Conservation (phyloP, 208 protist genomes). For the Novymonas esmeraldas region DNA sequence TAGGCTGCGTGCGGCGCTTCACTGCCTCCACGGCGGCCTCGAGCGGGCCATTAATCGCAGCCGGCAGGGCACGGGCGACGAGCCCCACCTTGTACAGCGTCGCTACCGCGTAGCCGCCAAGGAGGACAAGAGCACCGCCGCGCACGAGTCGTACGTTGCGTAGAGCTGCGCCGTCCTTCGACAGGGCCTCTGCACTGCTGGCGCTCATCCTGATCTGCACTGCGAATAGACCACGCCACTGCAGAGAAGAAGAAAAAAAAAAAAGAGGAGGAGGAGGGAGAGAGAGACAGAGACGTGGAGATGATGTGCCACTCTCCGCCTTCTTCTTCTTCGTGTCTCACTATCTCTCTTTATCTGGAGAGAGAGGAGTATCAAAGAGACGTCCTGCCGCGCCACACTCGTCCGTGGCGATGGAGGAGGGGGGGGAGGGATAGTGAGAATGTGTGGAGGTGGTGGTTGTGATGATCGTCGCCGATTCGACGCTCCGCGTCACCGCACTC, state of each 20-base stretch:
- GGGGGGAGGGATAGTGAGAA: no score
- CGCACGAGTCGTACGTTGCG: constrained; percentile 32
- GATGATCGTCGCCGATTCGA: no score
- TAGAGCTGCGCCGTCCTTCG: not conserved
- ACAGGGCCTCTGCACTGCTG: not conserved
- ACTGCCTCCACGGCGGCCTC: constrained; percentile 55
- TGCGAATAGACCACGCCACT: not conserved
- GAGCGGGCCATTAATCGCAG: constrained; percentile 20
- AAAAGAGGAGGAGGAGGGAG: not conserved
- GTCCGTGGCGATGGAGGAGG: no score
- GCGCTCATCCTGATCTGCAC: no score
- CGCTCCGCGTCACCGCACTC: no score
- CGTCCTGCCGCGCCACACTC: no score
- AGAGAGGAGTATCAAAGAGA: no score
- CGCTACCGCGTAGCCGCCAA: constrained; percentile 64
- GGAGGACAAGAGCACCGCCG: constrained; percentile 46
- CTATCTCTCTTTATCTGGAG: no score
- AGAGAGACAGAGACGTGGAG: not conserved
- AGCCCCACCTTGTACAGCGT: constrained; percentile 65
- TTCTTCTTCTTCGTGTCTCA: no score
- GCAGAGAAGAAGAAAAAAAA: not conserved
- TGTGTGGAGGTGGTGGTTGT: no score
- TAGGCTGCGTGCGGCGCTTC: constrained; percentile 59
- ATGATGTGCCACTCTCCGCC: not conserved
- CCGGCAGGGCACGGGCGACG: constrained; percentile 40